A percentile compares a stretch with the other conserved stretches of the same genome.
Evolutionary conservation across 805 yeast species (phyloP).

Genomic region (Brettanomyces bruxellensis): DNA sequence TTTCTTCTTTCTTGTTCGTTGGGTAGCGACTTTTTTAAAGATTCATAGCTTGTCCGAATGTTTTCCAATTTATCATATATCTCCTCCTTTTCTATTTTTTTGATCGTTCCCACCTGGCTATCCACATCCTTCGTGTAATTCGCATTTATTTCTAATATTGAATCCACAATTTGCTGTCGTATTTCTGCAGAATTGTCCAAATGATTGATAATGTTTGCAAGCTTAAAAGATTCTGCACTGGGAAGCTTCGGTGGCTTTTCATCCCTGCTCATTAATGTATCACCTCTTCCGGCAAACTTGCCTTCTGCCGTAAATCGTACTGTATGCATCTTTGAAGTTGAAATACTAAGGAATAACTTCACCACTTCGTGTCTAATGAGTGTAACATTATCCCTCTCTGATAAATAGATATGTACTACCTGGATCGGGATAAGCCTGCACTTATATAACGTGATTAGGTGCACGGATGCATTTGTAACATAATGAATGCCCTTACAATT

Average conservation of each 20-base stretch:
- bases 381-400: too few species aligned
- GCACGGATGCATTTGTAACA: too few species aligned
- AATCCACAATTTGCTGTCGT: constrained; percentile 13
- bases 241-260: constrained; percentile 13
- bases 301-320: not conserved
- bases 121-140: constrained; percentile 22
- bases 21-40: constrained; percentile 14
- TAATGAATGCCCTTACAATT: too few species aligned
- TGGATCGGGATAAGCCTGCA: too few species aligned
- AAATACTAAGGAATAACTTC: too few species aligned
- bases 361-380: too few species aligned
- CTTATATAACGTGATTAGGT: too few species aligned
- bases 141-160: constrained; percentile 13
- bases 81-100: constrained; percentile 16
- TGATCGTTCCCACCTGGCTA: constrained; percentile 16
- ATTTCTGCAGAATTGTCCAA: constrained; percentile 16
- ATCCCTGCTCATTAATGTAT: not conserved
- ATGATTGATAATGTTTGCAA: constrained; percentile 16
- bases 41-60: constrained; percentile 4
- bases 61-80: constrained; percentile 13
- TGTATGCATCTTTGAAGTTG: not conserved
- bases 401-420: too few species aligned
- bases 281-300: not conserved
- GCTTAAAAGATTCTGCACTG: constrained; percentile 18
- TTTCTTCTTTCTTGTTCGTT: constrained; percentile 19